Evolutionary conservation across 140 eudicot genomes (phyloP), one percentile per base, ranked within the genome.

Genomic region (Ambrosia hybrid): DNA sequence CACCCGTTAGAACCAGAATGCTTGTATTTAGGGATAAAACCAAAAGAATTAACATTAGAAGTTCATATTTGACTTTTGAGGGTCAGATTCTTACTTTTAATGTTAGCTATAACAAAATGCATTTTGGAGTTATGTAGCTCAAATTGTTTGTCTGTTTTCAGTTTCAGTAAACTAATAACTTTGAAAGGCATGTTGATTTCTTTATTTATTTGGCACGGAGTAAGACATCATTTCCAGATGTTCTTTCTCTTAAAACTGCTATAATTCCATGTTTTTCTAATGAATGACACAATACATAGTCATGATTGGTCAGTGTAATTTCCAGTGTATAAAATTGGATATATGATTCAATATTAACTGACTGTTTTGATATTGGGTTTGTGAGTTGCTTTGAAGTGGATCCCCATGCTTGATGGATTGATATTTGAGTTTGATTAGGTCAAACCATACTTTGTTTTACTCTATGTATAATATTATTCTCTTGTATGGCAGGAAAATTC

Each of bases 401-500:
- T 51, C 67, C 33, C 39, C 61, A 51, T 46, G n/a, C 76, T 46
- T 77, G 26, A 46, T 73, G 53, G 17, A 39, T 57, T 33, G 45
- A 11, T 41, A 13, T 67, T 67, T 73, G 64, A 66, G 43, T 59
- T 80, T 45, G 16, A 65, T 53, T 70, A 55, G 70, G 53, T 64
- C 60, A 63, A 57, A 46, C 79, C 56, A 56, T 51, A 45, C 10
- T 51, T 38, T 73, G 39, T 57, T 37, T 48, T 68, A 60, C 51
- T 37, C 36, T 15, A 30, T 53, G 41, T 49, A 46, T 57, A 38
- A 34, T 63, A 30, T 37, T 39, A 0, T 67, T 51, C 45, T 51
- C 37, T 60, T 68, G 67, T 15, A 16, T 78, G 78, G 71, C 96
- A 94, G 99, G 78, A 94, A 94, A 84, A 90, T 94, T 70, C 99